Evolutionary conservation across 148 eudicot genomes (phyloP), one percentile per base, ranked within the genome.

Genomic region (Persicaria tinctoria): DNA sequence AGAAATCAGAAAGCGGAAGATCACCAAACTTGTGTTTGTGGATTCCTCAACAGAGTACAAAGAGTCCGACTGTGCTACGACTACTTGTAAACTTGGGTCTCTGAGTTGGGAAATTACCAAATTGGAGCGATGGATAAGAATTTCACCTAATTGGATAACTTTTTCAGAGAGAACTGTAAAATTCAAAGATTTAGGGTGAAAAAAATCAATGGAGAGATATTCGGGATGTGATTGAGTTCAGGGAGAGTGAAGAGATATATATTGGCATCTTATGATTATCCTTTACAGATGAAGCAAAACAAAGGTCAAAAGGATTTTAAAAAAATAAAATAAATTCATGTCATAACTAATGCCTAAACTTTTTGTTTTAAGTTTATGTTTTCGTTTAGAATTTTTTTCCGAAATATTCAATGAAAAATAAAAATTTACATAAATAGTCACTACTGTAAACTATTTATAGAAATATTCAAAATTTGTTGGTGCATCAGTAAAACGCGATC

Each of bases 1-100:
- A 74, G 62, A 56, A 44, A 56, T 17, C 18, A 8, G 68, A 63
- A 63, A 63, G 66, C 32, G 66, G 68, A 66, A 66, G 70, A 66
- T 13, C 70, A 66, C 70, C 70, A 44, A 66, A 66, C 70, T 44
- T 16, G n/a, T 11, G 4, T 32, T 32, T 32, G 16, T 27, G 46
- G 4, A 14, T 51, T 3, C 54, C 38, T 5, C 70, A 38, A 66
- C 8, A 66, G 18, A 66, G 70, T 16, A 66, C 69, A 11, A 32
- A 74, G 16, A 74, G 20, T 20, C 9, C 50, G 20, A 32, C 68
- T 41, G 16, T 66, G 13, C 47, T 66, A 56, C 62, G 62, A 56
- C 9, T n/a, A 56, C 27, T 56, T 5, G 62, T 56, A 14, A 50
- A 56, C n/a, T 56, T 16, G 38, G 32, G 32, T 59, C n/a, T 27